Evolutionary conservation across 345 rosid genomes (phyloP).

Genomic region (Pseudoturritis turrita): DNA sequence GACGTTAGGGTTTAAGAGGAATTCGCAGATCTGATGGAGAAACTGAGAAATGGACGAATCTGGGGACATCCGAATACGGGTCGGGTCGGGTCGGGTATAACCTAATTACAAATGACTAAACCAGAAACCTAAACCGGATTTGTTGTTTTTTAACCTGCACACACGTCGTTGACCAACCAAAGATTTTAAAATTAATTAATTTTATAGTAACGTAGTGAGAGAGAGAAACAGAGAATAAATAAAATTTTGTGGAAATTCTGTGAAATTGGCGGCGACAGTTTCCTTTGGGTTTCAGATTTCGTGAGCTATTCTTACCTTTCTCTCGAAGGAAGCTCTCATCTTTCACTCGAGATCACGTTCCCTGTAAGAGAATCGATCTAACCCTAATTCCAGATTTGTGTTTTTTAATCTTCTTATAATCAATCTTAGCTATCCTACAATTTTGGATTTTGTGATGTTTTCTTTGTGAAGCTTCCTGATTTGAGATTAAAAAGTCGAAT

Average conservation of each 20-base stretch:
- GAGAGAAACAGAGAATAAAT: neutral
- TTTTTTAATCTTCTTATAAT: neutral
- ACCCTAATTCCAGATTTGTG: conserved; percentile 8
- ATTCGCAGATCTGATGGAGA: conserved; percentile 4
- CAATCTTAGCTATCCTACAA: neutral
- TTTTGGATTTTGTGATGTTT: conserved; percentile 5
- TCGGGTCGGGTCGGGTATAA: neutral
- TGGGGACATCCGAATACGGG: neutral
- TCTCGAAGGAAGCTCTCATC: conserved; percentile 26
- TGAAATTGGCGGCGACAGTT: conserved; percentile 33
- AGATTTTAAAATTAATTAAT: neutral
- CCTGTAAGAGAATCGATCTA: conserved; percentile 33
- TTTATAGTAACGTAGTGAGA: neutral
- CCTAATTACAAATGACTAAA: neutral
- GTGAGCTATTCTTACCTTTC: conserved; percentile 31
- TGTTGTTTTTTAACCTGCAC: neutral
- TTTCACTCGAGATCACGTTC: conserved; percentile 17
- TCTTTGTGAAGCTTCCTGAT: conserved; percentile 17
- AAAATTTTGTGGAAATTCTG: neutral
- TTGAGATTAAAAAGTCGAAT: conserved; percentile 7
- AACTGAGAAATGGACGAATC: neutral
- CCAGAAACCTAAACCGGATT: conserved; percentile 4
- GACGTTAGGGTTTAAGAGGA: conserved; percentile 21
- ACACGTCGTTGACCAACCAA: conserved; percentile 23
- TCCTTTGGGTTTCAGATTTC: conserved; percentile 19